Base-by-base conservation (phyloP, 1,284 basidiomycete species). In the Blastosporella zonata region DNA sequence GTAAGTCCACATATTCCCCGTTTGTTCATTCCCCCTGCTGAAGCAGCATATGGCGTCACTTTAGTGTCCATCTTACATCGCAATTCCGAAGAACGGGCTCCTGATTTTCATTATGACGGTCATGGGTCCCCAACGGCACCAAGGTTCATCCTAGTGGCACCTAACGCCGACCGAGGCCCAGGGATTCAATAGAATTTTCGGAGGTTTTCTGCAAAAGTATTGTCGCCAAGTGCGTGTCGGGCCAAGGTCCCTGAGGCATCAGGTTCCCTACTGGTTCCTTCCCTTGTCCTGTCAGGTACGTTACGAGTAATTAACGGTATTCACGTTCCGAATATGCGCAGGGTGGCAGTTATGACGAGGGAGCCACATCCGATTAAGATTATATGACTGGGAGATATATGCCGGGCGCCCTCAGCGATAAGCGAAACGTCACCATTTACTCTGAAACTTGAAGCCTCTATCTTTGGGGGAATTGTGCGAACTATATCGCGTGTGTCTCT, bases 271-370 rank as follows among this genome's bases (percentile, higher is more conserved):
- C n/a, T 21, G 9, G 31, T 15, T 27, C 33, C 23, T 27, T 36
- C 34, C 23, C 27, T 20, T 22, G 15, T 38, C 29, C 12, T 31
- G 20, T n/a, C 34, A 46, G 36, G 44, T 46, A 38, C 35, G 36
- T 22, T 3, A 28, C 20, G 38, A 15, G 18, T n/a, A 23, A 31
- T 23, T 27, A 17, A 39, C 20, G 3, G 35, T 38, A 27, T 3
- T 46, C 12, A 31, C 29, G 8, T 31, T 3, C 29, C 29, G 29
- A 31, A 31, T 9, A 27, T 27, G 25, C 6, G 10, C 10, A 27
- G 25, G 25, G 25, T 27, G 5, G n/a, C 25, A 10, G 6, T 27
- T 27, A 6, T 27, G 25, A 27, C 25, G 25, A 27, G 5, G 10
- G n/a, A n/a, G n/a, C n/a, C n/a, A n/a, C n/a, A n/a, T n/a, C 25